A percentile compares a stretch with the other conserved stretches of the same genome.
Evolutionary conservation across 352 stramenopile species (phyloP).

Genomic region (Globisporangium takayamanum): DNA sequence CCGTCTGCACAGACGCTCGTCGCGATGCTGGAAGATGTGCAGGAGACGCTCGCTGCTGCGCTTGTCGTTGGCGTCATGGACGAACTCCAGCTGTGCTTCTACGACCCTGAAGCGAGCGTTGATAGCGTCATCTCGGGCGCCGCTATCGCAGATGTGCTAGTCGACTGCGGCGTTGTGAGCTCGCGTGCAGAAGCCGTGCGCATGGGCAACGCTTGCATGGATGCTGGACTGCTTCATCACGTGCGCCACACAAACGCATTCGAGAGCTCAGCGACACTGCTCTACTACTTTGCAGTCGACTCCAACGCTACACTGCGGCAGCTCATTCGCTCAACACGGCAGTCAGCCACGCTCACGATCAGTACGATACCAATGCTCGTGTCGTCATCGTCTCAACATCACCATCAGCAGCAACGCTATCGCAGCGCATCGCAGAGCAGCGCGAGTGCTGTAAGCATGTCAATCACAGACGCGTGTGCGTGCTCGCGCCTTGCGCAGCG

Average conservation of each 20-base stretch:
- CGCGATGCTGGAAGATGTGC: constrained; percentile 30
- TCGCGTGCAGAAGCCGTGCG: constrained; percentile 28
- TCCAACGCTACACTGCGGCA: constrained; percentile 9
- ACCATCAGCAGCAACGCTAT: not conserved
- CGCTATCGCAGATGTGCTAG: constrained; percentile 9
- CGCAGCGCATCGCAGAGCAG: not conserved
- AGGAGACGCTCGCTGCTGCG: constrained; percentile 32
- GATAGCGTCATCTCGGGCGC: constrained; percentile 24
- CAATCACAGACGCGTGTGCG: not conserved
- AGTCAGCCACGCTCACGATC: not conserved
- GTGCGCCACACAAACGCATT: constrained; percentile 30
- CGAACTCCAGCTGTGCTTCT: constrained; percentile 19
- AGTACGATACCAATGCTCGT: not conserved
- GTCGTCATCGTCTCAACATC: not conserved
- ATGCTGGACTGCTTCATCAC: constrained; percentile 46
- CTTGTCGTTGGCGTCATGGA: constrained; percentile 22
- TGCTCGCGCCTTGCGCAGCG: not conserved
- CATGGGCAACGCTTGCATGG: constrained; percentile 29
- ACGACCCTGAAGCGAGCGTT: constrained; percentile 20
- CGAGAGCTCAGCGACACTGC: constrained; percentile 18
- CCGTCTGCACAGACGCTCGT: constrained; percentile 38
- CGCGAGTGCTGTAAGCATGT: not conserved
- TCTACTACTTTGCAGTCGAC: constrained; percentile 40
- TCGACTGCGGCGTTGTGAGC: not conserved
- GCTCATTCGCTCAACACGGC: not conserved